Percentiles rank a stretch among this genome's conserved stretches.
These are phyloP conservation scores for Vigna hirtella DNA, from an alignment of 306 rosid genomes.

Conservation along the genomic window DNA sequence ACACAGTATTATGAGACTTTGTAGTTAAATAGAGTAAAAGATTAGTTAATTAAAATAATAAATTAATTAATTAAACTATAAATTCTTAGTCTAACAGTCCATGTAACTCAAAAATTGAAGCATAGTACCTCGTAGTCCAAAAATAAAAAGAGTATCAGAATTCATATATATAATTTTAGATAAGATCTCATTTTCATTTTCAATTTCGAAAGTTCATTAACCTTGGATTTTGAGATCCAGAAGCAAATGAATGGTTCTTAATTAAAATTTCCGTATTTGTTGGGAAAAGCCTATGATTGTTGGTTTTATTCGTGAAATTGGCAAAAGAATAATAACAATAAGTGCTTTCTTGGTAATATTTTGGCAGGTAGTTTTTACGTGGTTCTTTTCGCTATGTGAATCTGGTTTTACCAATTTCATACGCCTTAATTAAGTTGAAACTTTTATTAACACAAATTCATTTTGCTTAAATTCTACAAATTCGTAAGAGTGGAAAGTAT, in stretches of 20 bases:
- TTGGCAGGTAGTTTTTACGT: neutral
- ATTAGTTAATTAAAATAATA: too few species aligned
- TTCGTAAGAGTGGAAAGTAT: constrained; percentile 1
- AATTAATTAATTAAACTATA: neutral
- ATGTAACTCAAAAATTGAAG: neutral
- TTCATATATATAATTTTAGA: neutral
- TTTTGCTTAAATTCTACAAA: neutral
- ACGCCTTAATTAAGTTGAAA: constrained; percentile 19
- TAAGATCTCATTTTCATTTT: too few species aligned
- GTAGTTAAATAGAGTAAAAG: too few species aligned
- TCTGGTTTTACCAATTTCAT: constrained; percentile 5
- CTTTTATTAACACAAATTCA: constrained; percentile 2
- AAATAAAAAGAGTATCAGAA: neutral
- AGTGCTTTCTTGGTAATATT: too few species aligned
- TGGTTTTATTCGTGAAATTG: constrained; percentile 19
- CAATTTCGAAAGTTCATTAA: too few species aligned
- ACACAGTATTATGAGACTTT: too few species aligned
- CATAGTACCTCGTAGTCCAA: neutral
- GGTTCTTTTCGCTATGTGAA: neutral
- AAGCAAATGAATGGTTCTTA: too few species aligned
- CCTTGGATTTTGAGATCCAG: neutral
- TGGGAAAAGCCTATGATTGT: neutral
- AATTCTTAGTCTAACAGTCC: constrained; percentile 12
- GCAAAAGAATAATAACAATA: neutral
- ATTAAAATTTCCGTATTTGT: too few species aligned